Evolutionary conservation across 371 early-diverging fungal species (phyloP).

Genomic region (Vittaforma corneae): DNA sequence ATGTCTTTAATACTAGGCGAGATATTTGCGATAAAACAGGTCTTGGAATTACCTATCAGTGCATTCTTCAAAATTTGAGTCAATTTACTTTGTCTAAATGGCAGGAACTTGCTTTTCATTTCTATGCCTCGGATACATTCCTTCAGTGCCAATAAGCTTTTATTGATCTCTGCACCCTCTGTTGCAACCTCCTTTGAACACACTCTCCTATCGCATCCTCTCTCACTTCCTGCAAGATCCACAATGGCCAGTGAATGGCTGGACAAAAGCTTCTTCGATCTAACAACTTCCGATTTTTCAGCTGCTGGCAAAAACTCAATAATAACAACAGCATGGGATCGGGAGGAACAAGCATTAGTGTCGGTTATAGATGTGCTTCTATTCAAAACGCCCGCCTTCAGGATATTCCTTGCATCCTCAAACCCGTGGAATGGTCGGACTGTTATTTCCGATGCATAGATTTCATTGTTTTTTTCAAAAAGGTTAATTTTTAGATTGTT

Average conservation of each 20-base stretch:
- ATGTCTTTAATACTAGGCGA: constrained; percentile 75
- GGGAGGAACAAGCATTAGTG: constrained; percentile 82
- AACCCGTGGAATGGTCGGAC: constrained; percentile 68
- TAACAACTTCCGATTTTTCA: background rate
- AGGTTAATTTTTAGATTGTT: constrained; percentile 21
- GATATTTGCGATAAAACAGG: constrained; percentile 89
- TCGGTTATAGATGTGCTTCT: constrained; percentile 67
- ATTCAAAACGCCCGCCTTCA: constrained; percentile 68
- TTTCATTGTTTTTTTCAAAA: constrained; percentile 64
- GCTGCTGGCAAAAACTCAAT: constrained; percentile 19
- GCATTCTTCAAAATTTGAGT: constrained; percentile 91
- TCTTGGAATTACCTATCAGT: constrained; percentile 83
- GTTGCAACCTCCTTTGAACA: constrained; percentile 73
- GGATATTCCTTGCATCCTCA: constrained; percentile 69
- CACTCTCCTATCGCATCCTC: constrained; percentile 88
- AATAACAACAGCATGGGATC: constrained; percentile 79
- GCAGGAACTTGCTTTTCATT: constrained; percentile 75
- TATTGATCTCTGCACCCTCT: constrained; percentile 95
- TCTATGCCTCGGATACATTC: constrained; percentile 90
- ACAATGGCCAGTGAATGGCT: constrained; percentile 66
- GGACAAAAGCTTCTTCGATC: constrained; percentile 56
- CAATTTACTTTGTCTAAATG: constrained; percentile 86
- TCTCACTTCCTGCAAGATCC: constrained; percentile 92
- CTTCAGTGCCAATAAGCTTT: constrained; percentile 81
- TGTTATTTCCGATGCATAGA: constrained; percentile 70